Conservation (phyloP, 345 rosid species). For the Viola odorata region DNA sequence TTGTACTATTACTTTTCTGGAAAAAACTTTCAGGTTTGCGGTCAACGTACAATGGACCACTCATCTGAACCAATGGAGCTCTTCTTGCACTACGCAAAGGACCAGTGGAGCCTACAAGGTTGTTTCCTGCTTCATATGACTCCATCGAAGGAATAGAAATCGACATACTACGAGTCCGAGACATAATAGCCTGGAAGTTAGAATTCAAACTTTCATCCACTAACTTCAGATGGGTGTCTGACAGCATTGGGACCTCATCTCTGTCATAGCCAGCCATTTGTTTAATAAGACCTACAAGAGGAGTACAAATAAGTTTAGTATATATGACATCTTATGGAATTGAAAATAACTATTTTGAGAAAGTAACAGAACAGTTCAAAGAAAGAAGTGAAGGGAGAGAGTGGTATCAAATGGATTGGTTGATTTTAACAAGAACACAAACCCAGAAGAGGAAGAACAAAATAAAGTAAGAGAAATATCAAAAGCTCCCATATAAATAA, state of each 20-base stretch:
- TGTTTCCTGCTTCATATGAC: slow-evolving; percentile 35
- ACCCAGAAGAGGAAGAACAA: neutral
- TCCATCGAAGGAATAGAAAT: slow-evolving; percentile 51
- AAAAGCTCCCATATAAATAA: too few species aligned
- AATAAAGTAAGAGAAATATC: neutral
- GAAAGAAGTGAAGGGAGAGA: too few species aligned
- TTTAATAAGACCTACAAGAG: slow-evolving; percentile 19
- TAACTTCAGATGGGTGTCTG: slow-evolving; percentile 25
- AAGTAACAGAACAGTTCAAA: too few species aligned
- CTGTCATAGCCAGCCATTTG: slow-evolving; percentile 48
- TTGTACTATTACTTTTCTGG: slow-evolving; percentile 22
- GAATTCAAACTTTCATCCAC: slow-evolving; percentile 30
- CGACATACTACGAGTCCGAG: slow-evolving; percentile 58
- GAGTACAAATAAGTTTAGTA: neutral
- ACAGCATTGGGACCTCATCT: slow-evolving; percentile 65
- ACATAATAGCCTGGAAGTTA: slow-evolving; percentile 27
- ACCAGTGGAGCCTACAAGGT: slow-evolving; percentile 66
- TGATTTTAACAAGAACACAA: neutral
- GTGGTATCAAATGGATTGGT: neutral
- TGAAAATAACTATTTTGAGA: too few species aligned
- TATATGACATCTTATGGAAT: too few species aligned
- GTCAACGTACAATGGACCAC: slow-evolving; percentile 54
- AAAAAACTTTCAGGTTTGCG: slow-evolving; percentile 31
- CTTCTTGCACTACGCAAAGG: slow-evolving; percentile 66
- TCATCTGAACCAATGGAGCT: slow-evolving; percentile 48